Evolutionary conservation across 441 rosid genomes (phyloP).

Genomic region (Euphorbia celastroides): DNA sequence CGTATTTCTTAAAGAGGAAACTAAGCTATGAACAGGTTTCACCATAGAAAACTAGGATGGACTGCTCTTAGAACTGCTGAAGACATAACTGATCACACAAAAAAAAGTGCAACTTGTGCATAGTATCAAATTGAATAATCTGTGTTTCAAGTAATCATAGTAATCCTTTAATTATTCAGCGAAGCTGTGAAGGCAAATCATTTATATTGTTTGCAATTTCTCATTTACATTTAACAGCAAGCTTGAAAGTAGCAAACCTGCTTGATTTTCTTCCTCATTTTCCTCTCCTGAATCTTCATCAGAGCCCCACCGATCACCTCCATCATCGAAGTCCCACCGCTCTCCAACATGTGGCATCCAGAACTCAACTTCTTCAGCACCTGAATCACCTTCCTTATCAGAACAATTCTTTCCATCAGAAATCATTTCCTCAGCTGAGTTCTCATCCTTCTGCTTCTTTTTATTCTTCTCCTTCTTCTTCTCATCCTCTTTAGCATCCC

Average conservation of each 20-base stretch:
- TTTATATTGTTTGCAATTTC: slow-evolving; percentile 1
- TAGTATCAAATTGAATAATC: slow-evolving; percentile 1
- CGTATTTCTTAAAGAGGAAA: not conserved
- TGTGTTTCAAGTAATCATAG: slow-evolving; percentile 10
- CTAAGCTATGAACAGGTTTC: not conserved
- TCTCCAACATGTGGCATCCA: slow-evolving; percentile 89
- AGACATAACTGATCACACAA: not conserved
- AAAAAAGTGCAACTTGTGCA: slow-evolving; percentile 1
- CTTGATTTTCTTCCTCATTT: slow-evolving; percentile 37
- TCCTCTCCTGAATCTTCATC: slow-evolving; percentile 47
- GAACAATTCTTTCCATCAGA: slow-evolving; percentile 48
- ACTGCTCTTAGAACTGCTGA: not conserved
- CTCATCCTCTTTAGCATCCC: slow-evolving; percentile 30
- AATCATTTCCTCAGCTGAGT: slow-evolving; percentile 36
- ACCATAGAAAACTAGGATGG: not conserved
- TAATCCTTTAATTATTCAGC: not conserved
- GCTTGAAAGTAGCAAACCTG: slow-evolving; percentile 40
- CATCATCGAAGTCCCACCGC: slow-evolving; percentile 89
- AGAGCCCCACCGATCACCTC: slow-evolving; percentile 81
- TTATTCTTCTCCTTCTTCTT: slow-evolving; percentile 24
- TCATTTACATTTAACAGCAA: not conserved
- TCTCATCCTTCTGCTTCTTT: slow-evolving; percentile 30
- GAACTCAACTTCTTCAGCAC: slow-evolving; percentile 63
- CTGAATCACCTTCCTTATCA: slow-evolving; percentile 46
- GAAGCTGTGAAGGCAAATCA: too few relatives aligned